phyloP scores from a whole-genome alignment of 2,329 filamentous ascomycete genomes.

The Metarhizium anisopliae region DNA sequence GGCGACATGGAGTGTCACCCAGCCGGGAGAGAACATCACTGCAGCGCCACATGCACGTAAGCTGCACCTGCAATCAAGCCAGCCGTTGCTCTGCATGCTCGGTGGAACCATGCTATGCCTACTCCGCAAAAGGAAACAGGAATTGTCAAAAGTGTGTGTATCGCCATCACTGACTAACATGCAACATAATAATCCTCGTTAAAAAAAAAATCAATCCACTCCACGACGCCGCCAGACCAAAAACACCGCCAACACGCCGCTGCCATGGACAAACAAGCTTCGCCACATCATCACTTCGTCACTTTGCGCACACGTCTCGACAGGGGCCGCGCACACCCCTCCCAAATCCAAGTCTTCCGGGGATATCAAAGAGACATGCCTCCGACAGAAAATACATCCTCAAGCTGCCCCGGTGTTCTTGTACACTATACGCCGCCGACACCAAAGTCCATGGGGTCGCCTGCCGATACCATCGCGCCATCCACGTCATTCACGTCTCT shows the following conservation, averaged over 20 bases:
- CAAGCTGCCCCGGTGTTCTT: neutral
- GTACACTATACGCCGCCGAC: constrained; percentile 3
- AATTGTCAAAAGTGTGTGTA: no score
- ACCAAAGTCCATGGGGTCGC: constrained; percentile 21
- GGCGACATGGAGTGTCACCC: neutral
- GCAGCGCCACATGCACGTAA: neutral
- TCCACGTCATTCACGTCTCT: constrained; percentile 34
- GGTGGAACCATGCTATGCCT: neutral
- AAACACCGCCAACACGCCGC: neutral
- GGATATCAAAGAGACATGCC: neutral
- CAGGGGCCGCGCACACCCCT: no score
- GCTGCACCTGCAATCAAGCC: neutral
- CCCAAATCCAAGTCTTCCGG: neutral
- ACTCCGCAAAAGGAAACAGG: no score
- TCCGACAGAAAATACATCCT: neutral
- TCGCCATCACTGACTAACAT: no score
- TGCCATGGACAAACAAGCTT: neutral
- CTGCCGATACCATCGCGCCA: constrained; percentile 16
- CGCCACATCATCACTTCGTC: neutral
- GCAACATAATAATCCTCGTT: no score
- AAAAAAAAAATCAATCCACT: neutral
- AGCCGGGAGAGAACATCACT: neutral
- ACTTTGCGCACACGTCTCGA: neutral
- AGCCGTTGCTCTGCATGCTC: neutral
- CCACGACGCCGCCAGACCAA: neutral